A percentile compares a stretch with the other conserved stretches of the same genome.
Evolutionary conservation across 768 basidiomycete genomes (phyloP).

Genomic region (Pleurotus platypus): DNA sequence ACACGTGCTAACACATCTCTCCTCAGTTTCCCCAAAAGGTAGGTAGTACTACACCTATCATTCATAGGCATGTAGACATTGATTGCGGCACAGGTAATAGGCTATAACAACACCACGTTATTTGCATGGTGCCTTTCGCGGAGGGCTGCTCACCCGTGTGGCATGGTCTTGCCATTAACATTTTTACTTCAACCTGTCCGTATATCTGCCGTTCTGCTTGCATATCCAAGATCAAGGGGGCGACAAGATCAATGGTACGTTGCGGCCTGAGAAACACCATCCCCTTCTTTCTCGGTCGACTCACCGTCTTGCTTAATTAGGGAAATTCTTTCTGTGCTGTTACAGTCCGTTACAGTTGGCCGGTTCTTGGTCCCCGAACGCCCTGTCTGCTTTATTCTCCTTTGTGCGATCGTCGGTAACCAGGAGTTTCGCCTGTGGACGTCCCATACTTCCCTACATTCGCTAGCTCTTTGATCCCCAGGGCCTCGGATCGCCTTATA

Average conservation of each 20-base stretch:
- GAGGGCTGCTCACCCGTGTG: too few species aligned
- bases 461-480: conserved; percentile 3
- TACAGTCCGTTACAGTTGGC: too few species aligned
- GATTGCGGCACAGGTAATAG: too few species aligned
- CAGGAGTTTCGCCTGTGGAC: not conserved
- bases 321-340: not conserved
- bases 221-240: not conserved
- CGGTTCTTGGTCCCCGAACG: not conserved
- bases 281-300: not conserved
- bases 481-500: not conserved
- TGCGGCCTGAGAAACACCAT: not conserved
- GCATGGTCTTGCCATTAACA: too few species aligned
- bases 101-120: too few species aligned
- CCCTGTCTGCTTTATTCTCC: not conserved
- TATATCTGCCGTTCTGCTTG: too few species aligned
- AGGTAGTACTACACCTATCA: not conserved
- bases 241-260: not conserved
- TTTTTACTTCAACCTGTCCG: too few species aligned
- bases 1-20: not conserved
- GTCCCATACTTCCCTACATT: not conserved
- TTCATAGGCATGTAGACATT: not conserved
- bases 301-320: not conserved
- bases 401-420: conserved; percentile 1
- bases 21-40: conserved; percentile 1
- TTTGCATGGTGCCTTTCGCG: too few species aligned